A percentile compares a stretch with the other conserved stretches of the same genome.
Evolutionary conservation across 768 basidiomycete species (phyloP).

Genomic region (Suillus discolor): DNA sequence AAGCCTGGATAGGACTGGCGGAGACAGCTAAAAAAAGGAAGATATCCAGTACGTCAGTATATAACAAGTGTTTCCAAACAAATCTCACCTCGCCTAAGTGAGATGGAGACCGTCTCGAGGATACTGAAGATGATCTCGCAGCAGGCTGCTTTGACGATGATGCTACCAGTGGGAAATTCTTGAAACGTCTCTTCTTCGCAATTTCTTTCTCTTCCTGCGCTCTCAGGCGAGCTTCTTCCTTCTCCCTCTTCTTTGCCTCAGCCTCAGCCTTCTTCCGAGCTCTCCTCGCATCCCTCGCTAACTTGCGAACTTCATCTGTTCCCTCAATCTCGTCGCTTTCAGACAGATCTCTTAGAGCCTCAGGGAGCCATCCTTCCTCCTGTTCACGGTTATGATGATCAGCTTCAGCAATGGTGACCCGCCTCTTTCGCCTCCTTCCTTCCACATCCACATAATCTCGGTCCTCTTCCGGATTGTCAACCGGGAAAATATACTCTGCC

Average conservation of each 20-base stretch:
- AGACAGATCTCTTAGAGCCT: conserved; percentile 38
- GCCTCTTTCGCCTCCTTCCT: conserved; percentile 16
- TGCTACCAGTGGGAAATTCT: conserved; percentile 28
- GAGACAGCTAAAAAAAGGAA: background rate
- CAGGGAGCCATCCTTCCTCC: conserved; percentile 33
- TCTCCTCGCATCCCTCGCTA: conserved; percentile 37
- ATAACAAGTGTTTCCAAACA: background rate
- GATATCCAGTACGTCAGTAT: background rate
- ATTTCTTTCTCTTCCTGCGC: conserved; percentile 17
- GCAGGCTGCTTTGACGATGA: conserved; percentile 6
- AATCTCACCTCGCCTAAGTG: background rate
- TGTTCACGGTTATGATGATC: conserved; percentile 5
- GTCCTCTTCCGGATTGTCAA: conserved; percentile 26
- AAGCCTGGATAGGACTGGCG: conserved; percentile 2
- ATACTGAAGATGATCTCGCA: background rate
- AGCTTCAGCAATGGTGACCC: conserved; percentile 2
- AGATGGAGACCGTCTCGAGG: background rate
- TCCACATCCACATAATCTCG: conserved; percentile 27
- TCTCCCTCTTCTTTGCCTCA: conserved; percentile 19
- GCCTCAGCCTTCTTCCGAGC: conserved; percentile 28
- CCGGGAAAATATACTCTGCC: conserved; percentile 29
- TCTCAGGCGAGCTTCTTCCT: conserved; percentile 15
- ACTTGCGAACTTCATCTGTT: conserved; percentile 28
- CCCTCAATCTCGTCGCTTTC: conserved; percentile 46
- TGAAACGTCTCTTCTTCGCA: conserved; percentile 21